Evolutionary conservation across 805 yeast species (phyloP).

Genomic region (Kuraishia cidri): DNA sequence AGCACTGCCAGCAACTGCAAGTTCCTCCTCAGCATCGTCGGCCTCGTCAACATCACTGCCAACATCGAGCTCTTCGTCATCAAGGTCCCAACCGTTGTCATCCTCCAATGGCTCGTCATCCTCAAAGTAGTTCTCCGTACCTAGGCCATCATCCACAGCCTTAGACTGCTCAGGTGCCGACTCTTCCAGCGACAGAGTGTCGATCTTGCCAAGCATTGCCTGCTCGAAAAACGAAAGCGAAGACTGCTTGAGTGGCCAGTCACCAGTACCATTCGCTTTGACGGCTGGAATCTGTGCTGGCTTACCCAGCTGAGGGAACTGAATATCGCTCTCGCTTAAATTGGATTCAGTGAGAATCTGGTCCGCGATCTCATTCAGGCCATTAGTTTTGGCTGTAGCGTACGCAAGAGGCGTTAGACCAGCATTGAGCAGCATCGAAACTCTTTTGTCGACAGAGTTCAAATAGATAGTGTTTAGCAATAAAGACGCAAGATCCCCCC

Average conservation of each 20-base stretch:
- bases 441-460: constrained; percentile 67
- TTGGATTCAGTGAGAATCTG: constrained; percentile 67
- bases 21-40: constrained; percentile 20
- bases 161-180: constrained; percentile 14
- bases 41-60: constrained; percentile 37
- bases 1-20: constrained; percentile 46
- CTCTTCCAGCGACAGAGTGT: constrained; percentile 46
- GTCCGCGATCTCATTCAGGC: constrained; percentile 67
- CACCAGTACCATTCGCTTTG: constrained; percentile 29
- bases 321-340: constrained; percentile 49
- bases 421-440: constrained; percentile 62
- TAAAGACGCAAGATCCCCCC: constrained; percentile 72
- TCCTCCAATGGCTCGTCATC: constrained; percentile 45
- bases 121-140: constrained; percentile 29
- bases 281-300: constrained; percentile 39
- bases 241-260: constrained; percentile 81
- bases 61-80: constrained; percentile 70
- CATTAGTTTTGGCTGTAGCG: constrained; percentile 83
- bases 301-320: constrained; percentile 45
- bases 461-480: constrained; percentile 77
- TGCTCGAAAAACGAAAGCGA: constrained; percentile 77
- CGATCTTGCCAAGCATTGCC: constrained; percentile 74
- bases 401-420: constrained; percentile 89
- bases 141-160: constrained; percentile 24
- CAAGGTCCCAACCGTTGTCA: constrained; percentile 75